Evolutionary conservation across 2,329 filamentous ascomycete genomes (phyloP).

Genomic region (Hypomyces rosellus): DNA sequence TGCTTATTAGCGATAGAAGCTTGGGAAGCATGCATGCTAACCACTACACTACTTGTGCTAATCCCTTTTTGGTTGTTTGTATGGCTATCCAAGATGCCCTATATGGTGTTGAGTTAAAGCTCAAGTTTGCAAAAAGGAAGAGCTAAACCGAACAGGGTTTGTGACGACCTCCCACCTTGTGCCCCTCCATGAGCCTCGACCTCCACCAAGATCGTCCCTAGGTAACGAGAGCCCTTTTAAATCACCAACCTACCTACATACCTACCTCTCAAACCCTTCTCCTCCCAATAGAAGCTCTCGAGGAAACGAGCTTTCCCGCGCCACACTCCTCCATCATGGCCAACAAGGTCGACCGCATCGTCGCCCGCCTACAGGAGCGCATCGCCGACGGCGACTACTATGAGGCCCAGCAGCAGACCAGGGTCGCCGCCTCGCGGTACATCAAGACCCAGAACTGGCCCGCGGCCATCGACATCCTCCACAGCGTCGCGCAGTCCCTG

Average conservation of each 20-base stretch:
- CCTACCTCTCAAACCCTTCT: background rate
- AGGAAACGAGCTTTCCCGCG: background rate
- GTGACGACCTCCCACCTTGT: constrained; percentile 3
- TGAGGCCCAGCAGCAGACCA: constrained; percentile 97
- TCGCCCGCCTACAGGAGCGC: constrained; percentile 68
- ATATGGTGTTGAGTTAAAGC: too few species aligned
- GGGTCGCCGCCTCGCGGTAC: constrained; percentile 90
- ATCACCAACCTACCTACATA: background rate
- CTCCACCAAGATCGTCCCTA: background rate
- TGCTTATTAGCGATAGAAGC: constrained; percentile 12
- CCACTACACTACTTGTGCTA: constrained; percentile 31
- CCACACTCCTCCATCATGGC: constrained; percentile 23
- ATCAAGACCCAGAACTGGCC: constrained; percentile 80
- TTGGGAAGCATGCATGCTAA: constrained; percentile 36
- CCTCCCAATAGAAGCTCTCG: background rate
- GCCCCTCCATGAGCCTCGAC: background rate
- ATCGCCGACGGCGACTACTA: constrained; percentile 91
- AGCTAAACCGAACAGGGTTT: too few species aligned
- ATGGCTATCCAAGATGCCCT: background rate
- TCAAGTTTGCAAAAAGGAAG: too few species aligned
- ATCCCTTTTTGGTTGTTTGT: constrained; percentile 6
- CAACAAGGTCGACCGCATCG: constrained; percentile 43
- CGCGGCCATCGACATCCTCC: constrained; percentile 81
- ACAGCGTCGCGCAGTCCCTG: constrained; percentile 75
- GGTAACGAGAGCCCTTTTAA: too few species aligned